Conservation (phyloP, 179 eudicot genomes). For the Silene noctiflora region DNA sequence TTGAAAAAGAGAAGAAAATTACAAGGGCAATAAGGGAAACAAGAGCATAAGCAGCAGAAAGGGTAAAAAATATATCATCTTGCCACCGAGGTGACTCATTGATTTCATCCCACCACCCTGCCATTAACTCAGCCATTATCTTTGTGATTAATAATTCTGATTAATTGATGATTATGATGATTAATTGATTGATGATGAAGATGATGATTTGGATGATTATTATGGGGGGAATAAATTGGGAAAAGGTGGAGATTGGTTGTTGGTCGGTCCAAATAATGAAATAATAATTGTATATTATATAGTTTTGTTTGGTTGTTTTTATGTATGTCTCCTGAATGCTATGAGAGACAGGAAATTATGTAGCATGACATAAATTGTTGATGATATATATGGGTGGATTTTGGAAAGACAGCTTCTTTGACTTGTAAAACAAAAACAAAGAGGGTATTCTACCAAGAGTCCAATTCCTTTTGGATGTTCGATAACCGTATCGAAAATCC, state of each 20-base stretch:
- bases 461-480: too few species aligned
- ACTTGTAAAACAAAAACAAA: too few species aligned
- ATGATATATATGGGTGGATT: too few species aligned
- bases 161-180: not conserved
- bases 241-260: not conserved
- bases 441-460: too few species aligned
- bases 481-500: too few species aligned
- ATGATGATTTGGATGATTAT: not conserved
- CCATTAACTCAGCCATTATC: conserved; percentile 12
- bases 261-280: not conserved
- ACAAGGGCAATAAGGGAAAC: conserved; percentile 84
- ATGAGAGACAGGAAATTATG: not conserved
- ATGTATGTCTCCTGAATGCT: not conserved
- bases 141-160: not conserved
- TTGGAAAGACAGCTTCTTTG: too few species aligned
- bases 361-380: too few species aligned
- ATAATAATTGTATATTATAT: not conserved
- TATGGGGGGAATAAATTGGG: not conserved
- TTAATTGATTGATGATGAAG: too few species aligned
- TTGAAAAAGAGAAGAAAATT: conserved; percentile 17
- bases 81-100: conserved; percentile 80
- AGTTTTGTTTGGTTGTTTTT: not conserved
- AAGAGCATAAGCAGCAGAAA: conserved; percentile 68
- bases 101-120: conserved; percentile 74
- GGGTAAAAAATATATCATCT: conserved; percentile 71